These are phyloP conservation scores for Zymoseptoria pseudotritici DNA, from an alignment of 2,329 filamentous ascomycete genomes.

Conservation along the genomic window DNA sequence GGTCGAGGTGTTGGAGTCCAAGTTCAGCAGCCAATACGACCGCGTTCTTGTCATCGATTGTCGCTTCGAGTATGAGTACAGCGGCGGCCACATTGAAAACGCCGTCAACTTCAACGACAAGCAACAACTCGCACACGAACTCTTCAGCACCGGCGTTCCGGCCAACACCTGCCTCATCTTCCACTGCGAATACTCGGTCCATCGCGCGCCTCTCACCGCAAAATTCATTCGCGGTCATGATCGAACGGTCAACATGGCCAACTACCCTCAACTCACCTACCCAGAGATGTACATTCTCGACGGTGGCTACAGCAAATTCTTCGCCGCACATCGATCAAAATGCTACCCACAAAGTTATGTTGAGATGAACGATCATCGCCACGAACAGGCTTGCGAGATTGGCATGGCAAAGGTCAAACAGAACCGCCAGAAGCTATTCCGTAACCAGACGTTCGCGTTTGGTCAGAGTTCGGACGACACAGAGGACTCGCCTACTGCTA, in stretches of 20 bases:
- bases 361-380: conserved; percentile 88
- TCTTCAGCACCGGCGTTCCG: conserved; percentile 59
- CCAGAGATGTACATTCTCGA: conserved; percentile 96
- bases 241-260: conserved; percentile 73
- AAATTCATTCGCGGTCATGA: conserved; percentile 87
- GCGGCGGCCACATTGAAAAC: conserved; percentile 88
- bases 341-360: conserved; percentile 96
- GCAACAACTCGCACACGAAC: conserved; percentile 68
- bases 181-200: conserved; percentile 97
- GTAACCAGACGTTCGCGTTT: conserved; percentile 93
- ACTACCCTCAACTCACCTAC: conserved; percentile 84
- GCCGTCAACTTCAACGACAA: conserved; percentile 98
- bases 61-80: conserved; percentile 97
- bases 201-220: conserved; percentile 93
- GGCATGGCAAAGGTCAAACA: conserved; percentile 91
- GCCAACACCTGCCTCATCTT: conserved; percentile 75
- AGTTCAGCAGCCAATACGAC: conserved; percentile 67
- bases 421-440: conserved; percentile 66
- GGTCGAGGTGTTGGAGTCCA: conserved; percentile 78
- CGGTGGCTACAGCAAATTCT: conserved; percentile 93
- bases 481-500: conserved; percentile 56
- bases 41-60: conserved; percentile 88
- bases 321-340: conserved; percentile 64
- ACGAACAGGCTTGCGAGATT: conserved; percentile 86
- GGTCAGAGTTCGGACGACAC: conserved; percentile 58